Percentiles rank a stretch among this genome's conserved stretches.
phyloP scores from a whole-genome alignment of 352 stramenopile species.

The Pythium dissotocum region DNA sequence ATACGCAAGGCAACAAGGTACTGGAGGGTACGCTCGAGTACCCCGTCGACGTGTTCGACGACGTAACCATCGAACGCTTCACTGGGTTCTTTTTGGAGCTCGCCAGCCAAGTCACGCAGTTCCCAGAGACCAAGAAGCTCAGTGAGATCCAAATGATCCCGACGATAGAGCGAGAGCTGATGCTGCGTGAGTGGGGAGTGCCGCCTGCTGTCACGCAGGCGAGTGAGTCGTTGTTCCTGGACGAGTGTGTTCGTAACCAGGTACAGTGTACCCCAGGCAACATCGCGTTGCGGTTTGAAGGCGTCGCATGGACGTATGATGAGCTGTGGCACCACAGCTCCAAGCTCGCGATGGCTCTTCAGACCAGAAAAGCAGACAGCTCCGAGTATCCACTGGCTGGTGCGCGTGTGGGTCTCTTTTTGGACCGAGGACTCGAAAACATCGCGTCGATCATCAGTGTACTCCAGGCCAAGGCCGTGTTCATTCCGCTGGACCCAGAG shows the following conservation, averaged over 20 bases:
- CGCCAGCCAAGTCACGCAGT: slow-evolving; percentile 31
- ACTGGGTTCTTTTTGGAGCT: slow-evolving; percentile 43
- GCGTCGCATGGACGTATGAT: slow-evolving; percentile 39
- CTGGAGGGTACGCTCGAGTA: slow-evolving; percentile 59
- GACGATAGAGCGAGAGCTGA: slow-evolving; percentile 24
- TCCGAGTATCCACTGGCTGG: background rate
- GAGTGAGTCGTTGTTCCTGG: slow-evolving; percentile 24
- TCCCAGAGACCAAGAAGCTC: slow-evolving; percentile 19
- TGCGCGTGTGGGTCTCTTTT: slow-evolving; percentile 41
- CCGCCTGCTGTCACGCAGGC: background rate
- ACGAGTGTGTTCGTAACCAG: slow-evolving; percentile 42
- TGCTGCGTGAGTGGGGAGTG: slow-evolving; percentile 35
- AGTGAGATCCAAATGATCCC: slow-evolving; percentile 40
- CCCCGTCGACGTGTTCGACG: slow-evolving; percentile 33
- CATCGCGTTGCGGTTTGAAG: slow-evolving; percentile 44
- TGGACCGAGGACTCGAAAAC: slow-evolving; percentile 44
- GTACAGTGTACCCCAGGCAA: slow-evolving; percentile 32
- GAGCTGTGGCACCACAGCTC: slow-evolving; percentile 37
- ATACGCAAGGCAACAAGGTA: slow-evolving; percentile 13
- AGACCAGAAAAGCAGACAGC: background rate
- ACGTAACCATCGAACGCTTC: slow-evolving; percentile 41
- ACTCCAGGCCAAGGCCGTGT: slow-evolving; percentile 38
- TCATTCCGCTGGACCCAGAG: slow-evolving; percentile 48
- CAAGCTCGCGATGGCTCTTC: slow-evolving; percentile 28
- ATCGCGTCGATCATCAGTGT: slow-evolving; percentile 45